Conservation (phyloP, 225 moss, liverwort and hornwort species). For the Neckera pumila region DNA sequence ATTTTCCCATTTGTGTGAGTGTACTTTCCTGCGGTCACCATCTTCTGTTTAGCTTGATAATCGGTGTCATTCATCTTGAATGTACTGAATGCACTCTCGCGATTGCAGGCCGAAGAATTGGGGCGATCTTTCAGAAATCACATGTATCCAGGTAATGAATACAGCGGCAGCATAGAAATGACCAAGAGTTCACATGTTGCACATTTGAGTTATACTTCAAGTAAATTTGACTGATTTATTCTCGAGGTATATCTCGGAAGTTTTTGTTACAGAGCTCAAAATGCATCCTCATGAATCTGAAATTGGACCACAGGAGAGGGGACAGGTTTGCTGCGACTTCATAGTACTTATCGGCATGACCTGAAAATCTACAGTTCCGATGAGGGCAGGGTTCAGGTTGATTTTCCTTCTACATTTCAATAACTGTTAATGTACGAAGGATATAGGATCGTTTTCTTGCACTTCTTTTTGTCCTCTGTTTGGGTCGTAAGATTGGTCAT, state of each 20-base stretch:
- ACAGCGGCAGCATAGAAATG: background rate
- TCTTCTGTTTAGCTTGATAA: background rate
- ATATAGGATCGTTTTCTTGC: background rate
- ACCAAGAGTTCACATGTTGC: background rate
- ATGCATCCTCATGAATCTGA: background rate
- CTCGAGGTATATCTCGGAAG: background rate
- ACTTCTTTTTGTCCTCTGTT: background rate
- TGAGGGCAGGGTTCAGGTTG: slow-evolving; percentile 95
- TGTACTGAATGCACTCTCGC: background rate
- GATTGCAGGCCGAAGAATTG: slow-evolving; percentile 79
- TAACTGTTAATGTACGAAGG: background rate
- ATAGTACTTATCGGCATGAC: slow-evolving; percentile 98
- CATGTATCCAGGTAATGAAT: slow-evolving; percentile 84
- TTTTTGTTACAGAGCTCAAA: background rate
- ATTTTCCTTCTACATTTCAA: background rate
- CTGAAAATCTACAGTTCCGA: slow-evolving; percentile 99
- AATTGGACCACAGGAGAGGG: slow-evolving; percentile 64
- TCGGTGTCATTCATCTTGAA: background rate
- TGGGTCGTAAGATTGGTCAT: background rate
- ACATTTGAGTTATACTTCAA: background rate
- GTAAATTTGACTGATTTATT: background rate
- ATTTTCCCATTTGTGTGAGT: background rate
- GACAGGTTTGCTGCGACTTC: slow-evolving; percentile 92
- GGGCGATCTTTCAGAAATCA: slow-evolving; percentile 81
- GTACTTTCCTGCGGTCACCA: background rate